A percentile compares a stretch with the other conserved stretches of the same genome.
Evolutionary conservation across 2,329 filamentous ascomycete genomes (phyloP).

Genomic region (Colletotrichum melonis): DNA sequence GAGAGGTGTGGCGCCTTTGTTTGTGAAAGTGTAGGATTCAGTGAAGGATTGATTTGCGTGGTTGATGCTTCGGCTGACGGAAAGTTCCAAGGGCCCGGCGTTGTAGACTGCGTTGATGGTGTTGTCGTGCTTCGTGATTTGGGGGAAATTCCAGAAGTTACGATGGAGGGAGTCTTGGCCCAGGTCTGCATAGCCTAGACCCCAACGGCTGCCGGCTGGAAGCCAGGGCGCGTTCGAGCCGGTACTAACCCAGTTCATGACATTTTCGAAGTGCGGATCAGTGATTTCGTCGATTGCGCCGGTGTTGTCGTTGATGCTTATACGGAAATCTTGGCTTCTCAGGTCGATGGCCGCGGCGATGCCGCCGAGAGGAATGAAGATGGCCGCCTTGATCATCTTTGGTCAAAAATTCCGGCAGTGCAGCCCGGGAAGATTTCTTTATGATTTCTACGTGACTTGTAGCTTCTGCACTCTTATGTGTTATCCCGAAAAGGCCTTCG

Average conservation of each 20-base stretch:
- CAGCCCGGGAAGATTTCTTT: too few relatives aligned
- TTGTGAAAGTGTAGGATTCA: constrained; percentile 28
- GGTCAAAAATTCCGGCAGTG: too few relatives aligned
- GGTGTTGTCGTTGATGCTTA: too few relatives aligned
- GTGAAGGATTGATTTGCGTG: constrained; percentile 4
- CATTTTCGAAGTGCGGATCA: too few relatives aligned
- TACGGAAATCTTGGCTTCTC: too few relatives aligned
- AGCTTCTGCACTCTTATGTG: too few relatives aligned
- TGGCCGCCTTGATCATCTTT: too few relatives aligned
- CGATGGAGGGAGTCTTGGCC: constrained; percentile 23
- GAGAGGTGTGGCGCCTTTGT: constrained; percentile 5
- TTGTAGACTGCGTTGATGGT: background rate
- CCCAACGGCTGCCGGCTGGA: constrained; percentile 32
- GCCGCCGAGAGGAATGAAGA: too few relatives aligned
- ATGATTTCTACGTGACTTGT: too few relatives aligned
- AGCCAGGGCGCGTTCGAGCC: constrained; percentile 34
- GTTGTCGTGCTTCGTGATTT: constrained; percentile 2
- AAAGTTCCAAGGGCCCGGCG: constrained; percentile 16
- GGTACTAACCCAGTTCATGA: constrained; percentile 31
- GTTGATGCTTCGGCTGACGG: constrained; percentile 16
- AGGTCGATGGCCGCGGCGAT: too few relatives aligned
- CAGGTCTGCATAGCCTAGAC: constrained; percentile 27
- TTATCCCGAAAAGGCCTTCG: too few relatives aligned
- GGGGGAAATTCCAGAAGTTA: constrained; percentile 25
- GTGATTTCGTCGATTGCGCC: too few relatives aligned